Percentiles rank a stretch among this genome's conserved stretches.
phyloP scores from a whole-genome alignment of 768 basidiomycete species.

The Filobasidium floriforme region DNA sequence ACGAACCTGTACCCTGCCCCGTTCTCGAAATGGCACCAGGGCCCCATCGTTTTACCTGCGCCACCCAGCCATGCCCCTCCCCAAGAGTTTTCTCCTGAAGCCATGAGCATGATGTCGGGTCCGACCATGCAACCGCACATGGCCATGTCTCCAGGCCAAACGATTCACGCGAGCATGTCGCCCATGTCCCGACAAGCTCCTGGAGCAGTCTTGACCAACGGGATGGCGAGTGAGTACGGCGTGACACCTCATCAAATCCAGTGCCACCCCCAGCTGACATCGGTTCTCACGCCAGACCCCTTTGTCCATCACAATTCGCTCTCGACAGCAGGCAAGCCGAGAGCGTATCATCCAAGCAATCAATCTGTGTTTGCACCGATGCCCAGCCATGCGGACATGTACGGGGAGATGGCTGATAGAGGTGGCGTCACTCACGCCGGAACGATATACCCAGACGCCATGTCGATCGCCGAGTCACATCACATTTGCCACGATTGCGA shows the following conservation, averaged over 20 bases:
- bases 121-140: neutral
- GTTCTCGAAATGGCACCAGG: constrained; percentile 5
- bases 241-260: neutral
- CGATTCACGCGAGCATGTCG: neutral
- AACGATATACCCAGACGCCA: too few species aligned
- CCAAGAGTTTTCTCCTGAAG: neutral
- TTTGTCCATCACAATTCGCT: constrained; percentile 8
- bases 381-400: neutral
- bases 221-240: constrained; percentile 1
- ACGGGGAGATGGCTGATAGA: too few species aligned
- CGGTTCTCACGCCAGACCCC: neutral
- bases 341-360: neutral
- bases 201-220: constrained; percentile 1
- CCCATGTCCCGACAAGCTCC: neutral
- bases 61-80: neutral
- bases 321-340: neutral
- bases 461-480: too few species aligned
- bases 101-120: neutral
- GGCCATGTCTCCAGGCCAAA: neutral
- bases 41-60: constrained; percentile 1
- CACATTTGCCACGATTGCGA: too few species aligned
- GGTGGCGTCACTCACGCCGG: too few species aligned
- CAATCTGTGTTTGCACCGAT: neutral
- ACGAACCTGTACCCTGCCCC: neutral
- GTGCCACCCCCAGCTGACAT: neutral